Evolutionary conservation across 1,284 basidiomycete species (phyloP), one percentile per base, ranked within the genome.

Genomic region (Pseudozyma sp.): DNA sequence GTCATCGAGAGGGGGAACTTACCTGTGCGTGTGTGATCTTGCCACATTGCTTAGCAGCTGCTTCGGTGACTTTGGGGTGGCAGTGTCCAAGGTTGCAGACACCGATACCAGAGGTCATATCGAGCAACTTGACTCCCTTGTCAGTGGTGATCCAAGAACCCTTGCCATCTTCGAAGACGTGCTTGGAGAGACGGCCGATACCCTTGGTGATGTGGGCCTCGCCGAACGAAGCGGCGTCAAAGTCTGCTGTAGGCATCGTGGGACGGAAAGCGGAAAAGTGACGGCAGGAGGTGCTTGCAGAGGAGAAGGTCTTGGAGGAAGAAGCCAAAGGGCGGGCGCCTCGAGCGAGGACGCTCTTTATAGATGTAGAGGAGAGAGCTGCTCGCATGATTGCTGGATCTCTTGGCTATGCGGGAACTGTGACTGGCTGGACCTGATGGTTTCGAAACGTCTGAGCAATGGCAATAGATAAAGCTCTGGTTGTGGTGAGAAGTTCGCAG

Each of bases 11-110:
- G n/a, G n/a, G n/a, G n/a, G n/a, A n/a, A 43, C 61, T 38, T 56
- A 71, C 63, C 61, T 84, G 82, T 13, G 81, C 82, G 49, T 84
- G 82, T 21, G 81, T 81, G 66, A 84, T 68, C 40, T 74, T 77
- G 52, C 63, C 79, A 52, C 77, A 81, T 72, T 84, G 82, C 54
- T 77, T 73, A 44, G 74, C 72, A 5, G 82, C 79, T 3, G 81
- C 81, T 13, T 70, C 73, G 21, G 82, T 83, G 49, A 84, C 80
- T 11, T 73, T 71, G 5, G 81, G 81, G 25, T 84, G 82, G 55
- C 81, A 83, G 58, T 84, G 82, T n/a, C 82, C 82, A 13, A 84
- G 59, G 63, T 81, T 82, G 67, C 77, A 77, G 34, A 84, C 82
- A 53, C 82, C 82, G 51, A 84, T 84, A 43, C 82, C 82, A 5